Evolutionary conservation across 768 basidiomycete genomes (phyloP), one percentile per base, ranked within the genome.

Genomic region (Boletus speciosus): DNA sequence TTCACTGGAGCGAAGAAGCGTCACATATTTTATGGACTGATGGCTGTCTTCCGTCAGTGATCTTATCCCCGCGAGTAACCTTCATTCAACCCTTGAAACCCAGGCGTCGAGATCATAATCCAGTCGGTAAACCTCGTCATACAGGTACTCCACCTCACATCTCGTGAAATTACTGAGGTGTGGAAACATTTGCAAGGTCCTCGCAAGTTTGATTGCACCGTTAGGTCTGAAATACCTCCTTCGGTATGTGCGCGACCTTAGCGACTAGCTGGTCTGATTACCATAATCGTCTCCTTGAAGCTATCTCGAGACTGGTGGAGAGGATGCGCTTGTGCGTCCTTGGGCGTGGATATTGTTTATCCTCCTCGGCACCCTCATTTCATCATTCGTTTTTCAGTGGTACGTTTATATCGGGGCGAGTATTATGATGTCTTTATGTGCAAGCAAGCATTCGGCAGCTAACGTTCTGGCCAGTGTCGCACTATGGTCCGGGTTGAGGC

Each of bases 281-380:
- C 9, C 38, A 16, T 25, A 15, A 3, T 34, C 6, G 40, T n/a
- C 15, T 36, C 14, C n/a, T 36, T 42, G 14, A 25, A 51, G 50
- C 9, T 21, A 48, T 21, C 50, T 51, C 5, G 50, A 51, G 25
- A 51, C 50, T 21, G 44, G 15, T 2, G 44, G 50, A 4, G 10
- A 47, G 9, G 44, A 23, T 21, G 50, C 25, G 0, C 25, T 51
- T 16, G 50, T 48, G 44, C 44, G 35, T 6, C 50, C 50, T 16
- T 48, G 50, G 50, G 50, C 25, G 4, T 51, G 50, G 50, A 51
- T 51, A 51, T 16, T 48, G 9, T 8, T 37, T 29, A 47, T 47
- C 11, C 34, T 51, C 14, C 2, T 51, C 16, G 35, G 50, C n/a
- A 34, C 25, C 8, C 25, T 48, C 27, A 29, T 36, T 23, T 36